These are phyloP conservation scores for Penicillium thymicola DNA, from an alignment of 2,329 filamentous ascomycete genomes.

Conservation along the genomic window DNA sequence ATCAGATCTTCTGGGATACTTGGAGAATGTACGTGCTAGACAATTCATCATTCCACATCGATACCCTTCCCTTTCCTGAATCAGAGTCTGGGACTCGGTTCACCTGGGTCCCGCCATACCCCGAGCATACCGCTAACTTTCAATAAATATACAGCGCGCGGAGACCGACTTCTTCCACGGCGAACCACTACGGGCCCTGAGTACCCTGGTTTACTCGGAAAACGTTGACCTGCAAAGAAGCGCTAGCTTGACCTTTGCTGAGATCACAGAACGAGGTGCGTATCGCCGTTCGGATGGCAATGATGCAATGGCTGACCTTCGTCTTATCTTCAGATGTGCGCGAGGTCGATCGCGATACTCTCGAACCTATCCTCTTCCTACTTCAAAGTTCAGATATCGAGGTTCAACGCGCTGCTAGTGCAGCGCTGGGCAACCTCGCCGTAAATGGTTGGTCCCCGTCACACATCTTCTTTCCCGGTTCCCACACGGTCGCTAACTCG, in stretches of 20 bases:
- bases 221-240: conserved; percentile 97
- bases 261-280: conserved; percentile 94
- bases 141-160: conserved; percentile 61
- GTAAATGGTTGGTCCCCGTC: conserved; percentile 70
- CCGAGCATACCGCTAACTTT: conserved; percentile 17
- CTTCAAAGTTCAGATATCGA: conserved; percentile 95
- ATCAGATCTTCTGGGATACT: conserved; percentile 87
- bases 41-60: background rate
- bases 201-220: conserved; percentile 95
- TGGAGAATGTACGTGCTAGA: conserved; percentile 75
- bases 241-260: conserved; percentile 95
- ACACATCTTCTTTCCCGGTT: conserved; percentile 7
- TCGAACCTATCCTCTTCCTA: conserved; percentile 92
- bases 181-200: conserved; percentile 87
- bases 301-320: conserved; percentile 17
- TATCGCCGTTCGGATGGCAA: conserved; percentile 1
- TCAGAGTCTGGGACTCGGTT: background rate
- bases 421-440: conserved; percentile 89
- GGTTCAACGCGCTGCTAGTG: conserved; percentile 93
- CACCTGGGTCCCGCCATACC: background rate
- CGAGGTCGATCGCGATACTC: conserved; percentile 89
- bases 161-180: conserved; percentile 99
- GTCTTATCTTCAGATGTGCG: conserved; percentile 69
- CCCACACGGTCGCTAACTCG: conserved; percentile 41
- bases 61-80: conserved; percentile 29